Evolutionary conservation across 2,329 filamentous ascomycete genomes (phyloP).

Genomic region (Fusarium falciforme): DNA sequence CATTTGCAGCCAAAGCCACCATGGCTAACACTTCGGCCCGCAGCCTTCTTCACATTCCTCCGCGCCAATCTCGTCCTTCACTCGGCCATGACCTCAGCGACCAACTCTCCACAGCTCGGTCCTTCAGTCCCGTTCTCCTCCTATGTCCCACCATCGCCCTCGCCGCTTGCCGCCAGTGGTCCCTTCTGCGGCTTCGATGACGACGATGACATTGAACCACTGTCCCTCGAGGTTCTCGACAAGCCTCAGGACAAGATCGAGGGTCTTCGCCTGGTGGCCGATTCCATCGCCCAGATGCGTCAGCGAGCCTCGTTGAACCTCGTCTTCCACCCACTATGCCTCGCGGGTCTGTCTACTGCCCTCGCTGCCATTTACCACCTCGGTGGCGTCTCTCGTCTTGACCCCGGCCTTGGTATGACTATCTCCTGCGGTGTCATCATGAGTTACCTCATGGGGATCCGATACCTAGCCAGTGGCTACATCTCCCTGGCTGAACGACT

Average conservation of each 20-base stretch:
- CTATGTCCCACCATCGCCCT: slow-evolving; percentile 62
- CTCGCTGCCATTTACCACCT: slow-evolving; percentile 61
- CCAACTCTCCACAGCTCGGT: slow-evolving; percentile 73
- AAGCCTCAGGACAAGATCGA: slow-evolving; percentile 70
- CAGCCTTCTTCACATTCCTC: slow-evolving; percentile 86
- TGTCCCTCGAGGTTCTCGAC: slow-evolving; percentile 70
- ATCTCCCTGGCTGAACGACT: slow-evolving; percentile 70
- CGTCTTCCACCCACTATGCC: slow-evolving; percentile 69
- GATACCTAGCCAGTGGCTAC: slow-evolving; percentile 72
- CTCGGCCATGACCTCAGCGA: slow-evolving; percentile 70
- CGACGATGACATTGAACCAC: slow-evolving; percentile 64
- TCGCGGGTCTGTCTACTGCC: slow-evolving; percentile 59
- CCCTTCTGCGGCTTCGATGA: slow-evolving; percentile 62
- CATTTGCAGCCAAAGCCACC: slow-evolving; percentile 9
- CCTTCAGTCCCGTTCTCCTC: slow-evolving; percentile 53
- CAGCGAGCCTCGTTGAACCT: slow-evolving; percentile 73
- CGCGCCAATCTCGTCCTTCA: slow-evolving; percentile 82
- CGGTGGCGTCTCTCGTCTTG: slow-evolving; percentile 57
- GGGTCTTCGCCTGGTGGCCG: slow-evolving; percentile 79
- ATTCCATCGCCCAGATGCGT: slow-evolving; percentile 85
- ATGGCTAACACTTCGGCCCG: slow-evolving; percentile 28
- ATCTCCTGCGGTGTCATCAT: slow-evolving; percentile 72
- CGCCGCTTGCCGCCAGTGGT: slow-evolving; percentile 69
- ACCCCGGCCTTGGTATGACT: slow-evolving; percentile 66
- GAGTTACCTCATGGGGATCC: slow-evolving; percentile 70